These are phyloP conservation scores for Jacaranda mimosifolia DNA, from an alignment of 257 asterid genomes.

Conservation along the genomic window DNA sequence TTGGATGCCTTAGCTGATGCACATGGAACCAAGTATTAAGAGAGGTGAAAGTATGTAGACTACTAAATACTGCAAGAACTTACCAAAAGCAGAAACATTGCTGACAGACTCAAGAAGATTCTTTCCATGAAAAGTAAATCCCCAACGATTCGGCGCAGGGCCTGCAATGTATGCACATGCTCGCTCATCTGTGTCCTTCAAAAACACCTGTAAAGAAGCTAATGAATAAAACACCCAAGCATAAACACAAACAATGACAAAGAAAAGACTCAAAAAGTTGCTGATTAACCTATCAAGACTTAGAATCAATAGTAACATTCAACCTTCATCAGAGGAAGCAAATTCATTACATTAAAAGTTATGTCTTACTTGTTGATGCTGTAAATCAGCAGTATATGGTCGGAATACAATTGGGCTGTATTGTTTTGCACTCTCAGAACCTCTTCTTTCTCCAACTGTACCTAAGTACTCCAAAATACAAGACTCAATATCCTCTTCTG, in stretches of 20 bases:
- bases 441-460: conserved; percentile 77
- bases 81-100: conserved; percentile 57
- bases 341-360: conserved; percentile 15
- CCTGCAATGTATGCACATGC: conserved; percentile 99
- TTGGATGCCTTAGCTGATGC: conserved; percentile 16
- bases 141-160: conserved; percentile 99
- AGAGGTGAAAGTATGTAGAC: conserved; percentile 7
- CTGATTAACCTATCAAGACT: conserved; percentile 26
- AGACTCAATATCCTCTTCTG: conserved; percentile 93
- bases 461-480: conserved; percentile 97
- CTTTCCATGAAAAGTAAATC: conserved; percentile 82
- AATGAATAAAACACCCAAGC: conserved; percentile 23
- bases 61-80: conserved; percentile 41
- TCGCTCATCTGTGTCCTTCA: conserved; percentile 98
- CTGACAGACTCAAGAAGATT: conserved; percentile 70
- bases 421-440: conserved; percentile 68
- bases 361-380: conserved; percentile 86
- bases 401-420: conserved; percentile 80
- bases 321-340: conserved; percentile 31
- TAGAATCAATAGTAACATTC: conserved; percentile 6
- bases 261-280: conserved; percentile 11
- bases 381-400: conserved; percentile 71
- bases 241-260: conserved; percentile 30
- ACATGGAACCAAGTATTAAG: conserved; percentile 8
- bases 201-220: conserved; percentile 71